Base-by-base conservation (phyloP, 2,329 filamentous ascomycete genomes). In the Aspergillus clavatus region DNA sequence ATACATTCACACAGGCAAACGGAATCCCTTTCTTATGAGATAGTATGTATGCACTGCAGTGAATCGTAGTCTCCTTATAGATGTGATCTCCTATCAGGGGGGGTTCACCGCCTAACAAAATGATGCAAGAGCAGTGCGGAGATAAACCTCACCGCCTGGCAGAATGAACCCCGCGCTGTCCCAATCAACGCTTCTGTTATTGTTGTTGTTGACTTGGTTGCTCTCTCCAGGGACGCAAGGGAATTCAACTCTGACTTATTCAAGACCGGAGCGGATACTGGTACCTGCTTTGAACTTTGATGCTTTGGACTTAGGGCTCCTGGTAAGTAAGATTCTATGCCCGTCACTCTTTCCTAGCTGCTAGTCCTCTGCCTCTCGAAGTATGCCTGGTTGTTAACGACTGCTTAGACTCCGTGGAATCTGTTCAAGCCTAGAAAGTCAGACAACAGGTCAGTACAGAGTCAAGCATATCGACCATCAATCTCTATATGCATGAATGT, bases 81-180 rank as follows among this genome's bases (percentile, higher is more conserved):
- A 18, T 3, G 41, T 40, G 18, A 16, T 40, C 31, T 22, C 23
- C 23, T 18, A 8, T 40, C 38, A 47, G 39, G 16, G n/a, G n/a
- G 37, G 42, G 19, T 21, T 43, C 47, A 50, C 52, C 52, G 52
- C 52, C 50, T 35, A n/a, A 11, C 18, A 2, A 19, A 37, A 21
- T 7, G 6, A 19, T 21, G 7, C 7, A 22, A 29, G 31, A 46
- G 18, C 36, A 43, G 42, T 35, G 38, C 36, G 41, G 26, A 47
- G 52, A 57, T 51, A 52, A 48, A 45, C 14, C 36, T 41, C 16
- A 56, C 58, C 59, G 59, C 56, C 54, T 28, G 61, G 61, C 62
- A 64, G 47, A 61, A 65, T 56, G n/a, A 33, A 45, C 61, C 61
- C 61, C 61, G 55, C 59, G 55, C 56, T 43, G 58, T 41, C 40